A percentile compares a stretch with the other conserved stretches of the same genome.
phyloP scores from a whole-genome alignment of 306 rosid genomes.

The Medicago arabica region DNA sequence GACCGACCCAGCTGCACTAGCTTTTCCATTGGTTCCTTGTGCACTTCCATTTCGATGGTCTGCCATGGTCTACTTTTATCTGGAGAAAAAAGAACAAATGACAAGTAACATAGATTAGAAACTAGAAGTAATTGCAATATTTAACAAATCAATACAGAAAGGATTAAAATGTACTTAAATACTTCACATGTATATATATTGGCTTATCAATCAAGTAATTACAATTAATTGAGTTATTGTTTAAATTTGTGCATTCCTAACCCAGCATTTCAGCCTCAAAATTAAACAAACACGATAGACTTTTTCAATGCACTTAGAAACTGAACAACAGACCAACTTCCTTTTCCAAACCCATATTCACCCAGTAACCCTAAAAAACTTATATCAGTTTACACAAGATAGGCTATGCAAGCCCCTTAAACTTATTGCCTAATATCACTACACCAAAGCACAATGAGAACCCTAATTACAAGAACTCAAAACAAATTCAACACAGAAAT shows the following conservation, averaged over 20 bases:
- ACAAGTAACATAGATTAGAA: constrained; percentile 28
- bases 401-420: neutral
- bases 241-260: neutral
- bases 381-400: neutral
- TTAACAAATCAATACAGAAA: neutral
- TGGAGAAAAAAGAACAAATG: neutral
- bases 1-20: constrained; percentile 53
- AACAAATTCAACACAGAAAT: neutral
- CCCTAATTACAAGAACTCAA: constrained; percentile 11
- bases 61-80: constrained; percentile 55
- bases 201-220: constrained; percentile 18
- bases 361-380: neutral
- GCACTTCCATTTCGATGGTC: constrained; percentile 81
- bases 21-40: constrained; percentile 68
- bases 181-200: neutral
- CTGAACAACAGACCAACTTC: neutral
- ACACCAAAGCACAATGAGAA: neutral
- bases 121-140: too few relatives aligned
- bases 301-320: neutral
- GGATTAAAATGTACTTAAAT: neutral
- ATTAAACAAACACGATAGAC: constrained; percentile 3
- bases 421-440: neutral
- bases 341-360: constrained; percentile 15
- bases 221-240: neutral
- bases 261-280: neutral